phyloP scores from a whole-genome alignment of 2,329 filamentous ascomycete genomes.

The Aspergillus brunneoviolaceus region DNA sequence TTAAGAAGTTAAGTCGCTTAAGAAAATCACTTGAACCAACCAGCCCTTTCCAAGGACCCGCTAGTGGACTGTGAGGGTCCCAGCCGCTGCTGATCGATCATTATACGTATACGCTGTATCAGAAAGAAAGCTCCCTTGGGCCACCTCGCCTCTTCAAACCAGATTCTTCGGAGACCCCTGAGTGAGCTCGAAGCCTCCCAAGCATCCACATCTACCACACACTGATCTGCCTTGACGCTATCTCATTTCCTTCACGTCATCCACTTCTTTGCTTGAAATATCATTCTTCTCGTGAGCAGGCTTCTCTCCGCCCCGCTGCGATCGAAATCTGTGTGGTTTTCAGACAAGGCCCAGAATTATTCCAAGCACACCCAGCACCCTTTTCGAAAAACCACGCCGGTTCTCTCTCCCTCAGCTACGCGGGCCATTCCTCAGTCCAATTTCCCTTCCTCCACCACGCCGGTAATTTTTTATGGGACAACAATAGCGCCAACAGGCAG shows the following conservation, averaged over 20 bases:
- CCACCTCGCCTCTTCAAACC: constrained; percentile 15
- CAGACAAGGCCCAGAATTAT: constrained; percentile 17
- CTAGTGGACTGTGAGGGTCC: constrained; percentile 18
- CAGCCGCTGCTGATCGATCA: constrained; percentile 10
- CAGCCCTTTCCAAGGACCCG: constrained; percentile 8
- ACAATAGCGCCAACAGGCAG: constrained; percentile 14
- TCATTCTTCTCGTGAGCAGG: constrained; percentile 6
- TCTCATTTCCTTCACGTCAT: constrained; percentile 8
- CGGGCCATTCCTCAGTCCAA: not conserved
- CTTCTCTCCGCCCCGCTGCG: constrained; percentile 19
- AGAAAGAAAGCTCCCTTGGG: constrained; percentile 14
- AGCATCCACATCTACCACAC: constrained; percentile 4
- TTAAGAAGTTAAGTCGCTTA: not conserved
- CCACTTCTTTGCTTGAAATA: constrained; percentile 15
- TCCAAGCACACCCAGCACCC: constrained; percentile 7
- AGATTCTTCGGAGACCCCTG: constrained; percentile 16
- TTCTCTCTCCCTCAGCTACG: not conserved
- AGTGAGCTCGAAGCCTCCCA: constrained; percentile 11
- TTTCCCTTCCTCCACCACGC: constrained; percentile 2
- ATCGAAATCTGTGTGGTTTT: constrained; percentile 16
- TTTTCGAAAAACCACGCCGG: not conserved
- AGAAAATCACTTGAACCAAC: not conserved
- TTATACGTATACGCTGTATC: constrained; percentile 11
- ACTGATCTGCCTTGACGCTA: constrained; percentile 3
- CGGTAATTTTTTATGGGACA: constrained; percentile 19